A percentile compares a stretch with the other conserved stretches of the same genome.
These are phyloP conservation scores for Paecilomyces dactylethromorphus DNA, from an alignment of 2,329 filamentous ascomycete species.

Conservation along the genomic window DNA sequence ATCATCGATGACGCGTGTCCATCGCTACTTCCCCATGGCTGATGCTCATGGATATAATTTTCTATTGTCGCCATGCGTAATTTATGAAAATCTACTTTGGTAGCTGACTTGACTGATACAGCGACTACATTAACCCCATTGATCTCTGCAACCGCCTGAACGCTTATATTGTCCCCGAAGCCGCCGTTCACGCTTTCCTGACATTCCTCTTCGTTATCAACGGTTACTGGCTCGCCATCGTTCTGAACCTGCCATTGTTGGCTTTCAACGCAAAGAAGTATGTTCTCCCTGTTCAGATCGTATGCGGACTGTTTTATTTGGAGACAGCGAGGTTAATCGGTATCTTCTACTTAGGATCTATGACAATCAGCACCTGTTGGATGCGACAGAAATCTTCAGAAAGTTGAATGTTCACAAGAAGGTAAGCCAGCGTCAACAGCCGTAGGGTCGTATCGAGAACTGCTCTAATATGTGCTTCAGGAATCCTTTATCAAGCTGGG, in stretches of 20 bases:
- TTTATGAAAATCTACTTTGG: conserved; percentile 1
- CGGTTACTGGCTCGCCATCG: conserved; percentile 91
- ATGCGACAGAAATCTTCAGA: conserved; percentile 98
- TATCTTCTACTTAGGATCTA: conserved; percentile 61
- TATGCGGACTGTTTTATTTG: neutral
- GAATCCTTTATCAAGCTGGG: conserved; percentile 99
- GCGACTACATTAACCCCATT: conserved; percentile 99
- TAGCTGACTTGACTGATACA: conserved; percentile 38
- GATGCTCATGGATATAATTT: neutral
- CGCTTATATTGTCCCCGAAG: conserved; percentile 98
- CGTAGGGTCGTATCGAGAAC: neutral
- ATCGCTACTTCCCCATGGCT: neutral
- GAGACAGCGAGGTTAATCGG: conserved; percentile 11
- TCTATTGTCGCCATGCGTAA: neutral
- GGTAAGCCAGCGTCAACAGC: conserved; percentile 45
- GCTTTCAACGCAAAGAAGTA: conserved; percentile 98
- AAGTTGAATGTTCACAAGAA: conserved; percentile 99
- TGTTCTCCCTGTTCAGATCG: conserved; percentile 29
- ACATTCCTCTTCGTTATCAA: conserved; percentile 97
- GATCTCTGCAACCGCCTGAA: conserved; percentile 99
- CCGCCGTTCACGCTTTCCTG: conserved; percentile 91
- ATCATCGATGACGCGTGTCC: neutral
- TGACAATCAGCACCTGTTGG: conserved; percentile 92
- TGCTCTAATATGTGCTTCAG: conserved; percentile 39
- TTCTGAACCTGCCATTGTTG: conserved; percentile 86